A percentile compares a stretch with the other conserved stretches of the same genome.
Evolutionary conservation across 805 yeast species (phyloP).

Genomic region (Blastobotrys chiropterorum): DNA sequence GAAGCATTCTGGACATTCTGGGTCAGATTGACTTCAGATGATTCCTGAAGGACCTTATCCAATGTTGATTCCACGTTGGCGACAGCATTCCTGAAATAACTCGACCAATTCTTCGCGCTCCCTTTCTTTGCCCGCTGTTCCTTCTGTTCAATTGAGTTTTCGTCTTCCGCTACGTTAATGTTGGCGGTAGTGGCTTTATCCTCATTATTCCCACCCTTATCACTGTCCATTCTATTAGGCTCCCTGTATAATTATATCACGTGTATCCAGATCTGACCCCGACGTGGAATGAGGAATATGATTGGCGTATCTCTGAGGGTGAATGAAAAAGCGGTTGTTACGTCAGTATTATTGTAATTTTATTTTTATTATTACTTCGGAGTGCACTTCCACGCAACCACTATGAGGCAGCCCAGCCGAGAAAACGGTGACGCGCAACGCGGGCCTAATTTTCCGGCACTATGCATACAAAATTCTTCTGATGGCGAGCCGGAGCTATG

Average conservation of each 20-base stretch:
- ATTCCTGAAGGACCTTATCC: conserved; percentile 34
- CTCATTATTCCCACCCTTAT: background rate
- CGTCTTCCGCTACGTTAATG: background rate
- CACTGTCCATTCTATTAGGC: background rate
- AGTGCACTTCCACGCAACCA: too few species aligned
- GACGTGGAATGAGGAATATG: too few species aligned
- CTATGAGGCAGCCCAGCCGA: too few species aligned
- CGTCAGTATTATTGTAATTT: too few species aligned
- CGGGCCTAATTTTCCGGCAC: too few species aligned
- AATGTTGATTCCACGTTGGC: conserved; percentile 36
- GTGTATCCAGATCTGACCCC: background rate
- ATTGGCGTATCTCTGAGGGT: too few species aligned
- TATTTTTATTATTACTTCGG: too few species aligned
- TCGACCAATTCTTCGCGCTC: conserved; percentile 15
- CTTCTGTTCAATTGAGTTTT: background rate
- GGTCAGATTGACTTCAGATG: conserved; percentile 9
- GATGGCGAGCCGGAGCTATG: too few species aligned
- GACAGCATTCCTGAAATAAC: conserved; percentile 35
- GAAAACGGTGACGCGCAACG: too few species aligned
- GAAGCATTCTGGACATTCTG: conserved; percentile 7
- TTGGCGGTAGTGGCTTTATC: background rate
- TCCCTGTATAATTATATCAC: background rate
- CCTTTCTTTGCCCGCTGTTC: background rate
- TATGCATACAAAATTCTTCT: too few species aligned
- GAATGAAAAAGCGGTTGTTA: too few species aligned